phyloP scores from a whole-genome alignment of 2,329 filamentous ascomycete species.

The Erysiphe pisi region DNA sequence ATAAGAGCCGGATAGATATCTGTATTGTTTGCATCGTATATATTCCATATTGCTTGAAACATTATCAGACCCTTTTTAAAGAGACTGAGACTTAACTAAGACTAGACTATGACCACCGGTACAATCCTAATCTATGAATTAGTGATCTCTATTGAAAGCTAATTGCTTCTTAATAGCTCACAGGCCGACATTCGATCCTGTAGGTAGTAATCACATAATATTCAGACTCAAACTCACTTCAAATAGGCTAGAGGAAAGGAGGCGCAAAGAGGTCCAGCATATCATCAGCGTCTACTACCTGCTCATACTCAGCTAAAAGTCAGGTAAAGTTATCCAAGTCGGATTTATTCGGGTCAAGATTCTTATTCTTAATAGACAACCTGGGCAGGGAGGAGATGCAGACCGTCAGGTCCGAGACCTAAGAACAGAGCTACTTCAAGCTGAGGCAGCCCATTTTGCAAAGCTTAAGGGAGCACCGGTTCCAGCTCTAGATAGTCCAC shows the following conservation, averaged over 20 bases:
- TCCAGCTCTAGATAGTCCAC: conserved; percentile 41
- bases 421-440: conserved; percentile 75
- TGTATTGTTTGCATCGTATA: too few species aligned
- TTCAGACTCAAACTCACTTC: conserved; percentile 25
- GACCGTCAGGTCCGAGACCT: conserved; percentile 65
- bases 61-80: too few species aligned
- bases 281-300: conserved; percentile 89
- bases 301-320: conserved; percentile 90
- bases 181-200: conserved; percentile 92
- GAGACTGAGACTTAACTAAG: too few species aligned
- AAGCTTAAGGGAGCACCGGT: conserved; percentile 61
- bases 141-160: too few species aligned
- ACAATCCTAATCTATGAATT: too few species aligned
- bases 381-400: conserved; percentile 78
- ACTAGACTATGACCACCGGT: too few species aligned
- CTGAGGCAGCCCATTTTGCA: conserved; percentile 76
- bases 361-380: conserved; percentile 44
- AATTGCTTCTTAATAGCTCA: conserved; percentile 41
- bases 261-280: conserved; percentile 80
- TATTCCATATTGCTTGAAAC: too few species aligned
- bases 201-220: conserved; percentile 39
- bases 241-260: conserved; percentile 80
- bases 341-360: too few species aligned
- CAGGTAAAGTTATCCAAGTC: conserved; percentile 42
- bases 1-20: too few species aligned